A percentile compares a stretch with the other conserved stretches of the same genome.
Evolutionary conservation across 2,329 filamentous ascomycete genomes (phyloP).

Genomic region (Elsinoe arachidis): DNA sequence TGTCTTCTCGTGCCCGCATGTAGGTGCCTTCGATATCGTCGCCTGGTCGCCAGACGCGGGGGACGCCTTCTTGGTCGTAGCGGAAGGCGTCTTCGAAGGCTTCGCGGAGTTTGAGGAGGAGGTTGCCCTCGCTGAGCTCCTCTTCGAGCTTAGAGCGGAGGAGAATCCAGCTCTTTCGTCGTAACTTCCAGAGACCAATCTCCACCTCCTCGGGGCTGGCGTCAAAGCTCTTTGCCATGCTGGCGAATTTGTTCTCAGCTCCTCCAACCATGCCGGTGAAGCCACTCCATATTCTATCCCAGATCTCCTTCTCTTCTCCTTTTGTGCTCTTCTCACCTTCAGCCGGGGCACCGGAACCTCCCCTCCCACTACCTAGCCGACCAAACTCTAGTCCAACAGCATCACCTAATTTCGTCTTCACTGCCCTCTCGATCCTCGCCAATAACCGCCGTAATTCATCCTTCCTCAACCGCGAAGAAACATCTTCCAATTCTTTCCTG

Average conservation of each 20-base stretch:
- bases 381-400: slow-evolving; percentile 91
- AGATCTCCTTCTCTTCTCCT: slow-evolving; percentile 70
- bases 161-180: slow-evolving; percentile 90
- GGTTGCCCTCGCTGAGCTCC: slow-evolving; percentile 95
- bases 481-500: slow-evolving; percentile 83
- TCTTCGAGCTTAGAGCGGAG: slow-evolving; percentile 87
- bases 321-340: slow-evolving; percentile 57
- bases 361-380: slow-evolving; percentile 81
- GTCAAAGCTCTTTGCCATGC: slow-evolving; percentile 86
- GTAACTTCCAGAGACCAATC: slow-evolving; percentile 82
- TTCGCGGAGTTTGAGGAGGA: slow-evolving; percentile 87
- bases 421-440: slow-evolving; percentile 86
- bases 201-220: slow-evolving; percentile 86
- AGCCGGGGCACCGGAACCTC: slow-evolving; percentile 71
- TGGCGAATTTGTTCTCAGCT: slow-evolving; percentile 75
- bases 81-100: slow-evolving; percentile 99
- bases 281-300: slow-evolving; percentile 88
- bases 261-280: slow-evolving; percentile 77
- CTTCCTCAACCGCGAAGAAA: slow-evolving; percentile 73
- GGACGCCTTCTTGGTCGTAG: slow-evolving; percentile 90
- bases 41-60: slow-evolving; percentile 89
- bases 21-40: slow-evolving; percentile 97
- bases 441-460: slow-evolving; percentile 94
- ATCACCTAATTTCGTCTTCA: slow-evolving; percentile 77
- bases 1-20: slow-evolving; percentile 84